Conservation (phyloP, 345 rosid species). For the Theobroma cacao region DNA sequence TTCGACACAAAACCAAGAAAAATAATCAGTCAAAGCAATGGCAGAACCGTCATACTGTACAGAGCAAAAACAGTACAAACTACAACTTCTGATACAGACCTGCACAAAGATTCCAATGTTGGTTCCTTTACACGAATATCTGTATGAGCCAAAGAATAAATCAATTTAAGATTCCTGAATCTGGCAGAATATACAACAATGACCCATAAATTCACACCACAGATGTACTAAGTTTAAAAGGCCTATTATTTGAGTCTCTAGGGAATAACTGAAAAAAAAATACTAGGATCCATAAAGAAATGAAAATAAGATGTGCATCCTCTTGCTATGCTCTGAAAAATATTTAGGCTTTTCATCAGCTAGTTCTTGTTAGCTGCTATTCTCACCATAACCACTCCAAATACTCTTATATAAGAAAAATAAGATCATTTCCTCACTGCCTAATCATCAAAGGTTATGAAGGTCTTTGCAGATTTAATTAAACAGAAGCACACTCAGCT, state of each 20-base stretch:
- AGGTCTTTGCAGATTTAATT: neutral
- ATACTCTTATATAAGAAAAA: neutral
- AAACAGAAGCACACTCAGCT: neutral
- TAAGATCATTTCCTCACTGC: neutral
- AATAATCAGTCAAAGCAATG: constrained; percentile 5
- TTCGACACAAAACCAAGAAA: neutral
- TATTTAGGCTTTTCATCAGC: neutral
- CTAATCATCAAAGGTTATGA: neutral
- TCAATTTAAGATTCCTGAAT: neutral
- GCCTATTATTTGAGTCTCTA: neutral
- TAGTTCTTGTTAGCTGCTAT: neutral
- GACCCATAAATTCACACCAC: neutral
- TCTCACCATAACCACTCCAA: neutral
- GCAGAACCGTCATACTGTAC: neutral
- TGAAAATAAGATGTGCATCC: neutral
- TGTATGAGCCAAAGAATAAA: constrained; percentile 18
- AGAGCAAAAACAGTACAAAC: neutral
- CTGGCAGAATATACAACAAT: neutral
- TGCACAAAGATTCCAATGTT: constrained; percentile 80
- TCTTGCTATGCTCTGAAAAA: neutral
- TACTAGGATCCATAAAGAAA: neutral
- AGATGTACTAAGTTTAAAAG: neutral
- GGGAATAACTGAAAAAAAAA: neutral
- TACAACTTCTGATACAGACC: constrained; percentile 34
- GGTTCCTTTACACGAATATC: constrained; percentile 97